A percentile compares a stretch with the other conserved stretches of the same genome.
Conservation (phyloP, 495 filamentous ascomycete species). For the Thozetella sp. region DNA sequence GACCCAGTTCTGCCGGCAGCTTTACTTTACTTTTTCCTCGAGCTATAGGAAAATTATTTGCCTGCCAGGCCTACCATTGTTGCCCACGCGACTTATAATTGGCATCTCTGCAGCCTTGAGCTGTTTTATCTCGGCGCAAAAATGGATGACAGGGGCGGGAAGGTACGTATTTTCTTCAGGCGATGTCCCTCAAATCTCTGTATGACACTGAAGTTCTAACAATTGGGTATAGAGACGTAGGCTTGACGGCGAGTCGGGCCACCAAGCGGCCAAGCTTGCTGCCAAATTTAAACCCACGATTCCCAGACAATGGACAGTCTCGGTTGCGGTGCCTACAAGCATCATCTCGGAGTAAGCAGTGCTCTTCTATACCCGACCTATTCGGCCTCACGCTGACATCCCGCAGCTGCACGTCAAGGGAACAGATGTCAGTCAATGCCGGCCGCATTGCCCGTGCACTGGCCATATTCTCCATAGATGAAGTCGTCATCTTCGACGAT, state of each 20-base stretch:
- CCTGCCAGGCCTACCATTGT: background rate
- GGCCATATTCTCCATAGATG: conserved; percentile 77
- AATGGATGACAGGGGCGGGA: conserved; percentile 12
- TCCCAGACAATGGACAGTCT: conserved; percentile 47
- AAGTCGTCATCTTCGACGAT: conserved; percentile 76
- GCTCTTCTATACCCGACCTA: background rate
- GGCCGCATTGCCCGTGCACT: conserved; percentile 71
- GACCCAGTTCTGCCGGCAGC: conserved; percentile 31
- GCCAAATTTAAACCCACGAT: conserved; percentile 34
- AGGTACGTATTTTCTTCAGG: conserved; percentile 16
- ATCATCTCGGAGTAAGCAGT: conserved; percentile 46
- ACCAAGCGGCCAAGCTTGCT: conserved; percentile 26
- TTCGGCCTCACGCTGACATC: conserved; percentile 6
- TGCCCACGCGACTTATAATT: background rate
- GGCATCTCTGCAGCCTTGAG: too few relatives aligned
- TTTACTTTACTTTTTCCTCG: conserved; percentile 4
- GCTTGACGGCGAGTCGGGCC: conserved; percentile 33
- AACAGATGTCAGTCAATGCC: conserved; percentile 65
- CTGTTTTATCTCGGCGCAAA: background rate
- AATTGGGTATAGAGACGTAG: conserved; percentile 53
- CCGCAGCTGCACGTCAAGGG: conserved; percentile 49
- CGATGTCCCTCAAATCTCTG: conserved; percentile 5
- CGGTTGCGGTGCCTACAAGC: conserved; percentile 48
- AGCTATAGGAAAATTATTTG: conserved; percentile 1
- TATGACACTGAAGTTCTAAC: background rate